Evolutionary conservation across 1,284 basidiomycete genomes (phyloP), one percentile per base, ranked within the genome.

Genomic region (Hymenochaete sp.): DNA sequence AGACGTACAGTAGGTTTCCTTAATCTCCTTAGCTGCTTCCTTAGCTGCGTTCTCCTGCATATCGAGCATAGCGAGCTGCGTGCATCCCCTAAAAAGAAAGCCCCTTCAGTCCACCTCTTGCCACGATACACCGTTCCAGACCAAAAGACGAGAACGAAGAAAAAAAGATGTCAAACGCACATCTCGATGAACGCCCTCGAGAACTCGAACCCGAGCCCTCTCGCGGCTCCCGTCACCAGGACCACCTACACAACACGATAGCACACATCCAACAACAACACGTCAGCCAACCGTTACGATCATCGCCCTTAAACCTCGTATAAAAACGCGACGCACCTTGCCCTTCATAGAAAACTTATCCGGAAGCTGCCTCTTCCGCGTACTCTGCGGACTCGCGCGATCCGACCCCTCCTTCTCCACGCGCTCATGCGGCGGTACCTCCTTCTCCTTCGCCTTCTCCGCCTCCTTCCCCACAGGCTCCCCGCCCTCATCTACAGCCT

Each of bases 171-270:
- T 11, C 11, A 22, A 19, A 73, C 79, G 57, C 61, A 90, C 73
- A 87, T 88, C 65, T 88, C 81, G 54, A 93, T 61, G 62, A 97
- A 91, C 4, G 91, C 91, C 42, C 82, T 77, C 57, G 88, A 91
- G 62, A 96, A 91, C 62, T 91, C 81, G 57, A 86, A 77, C 11
- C 92, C 92, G 28, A 96, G 68, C 9, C 93, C 93, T 56, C 88
- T 75, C 11, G 91, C 93, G 44, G 84, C 95, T 42, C 93, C 93
- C 13, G 93, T 98, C 44, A 98, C 80, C 54, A 95, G 69, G 66
- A 88, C 92, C 38, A 93, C 83, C 69, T 85, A n/a, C 13, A n/a
- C 14, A n/a, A n/a, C 28, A 31, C 9, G 14, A 31, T 31, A 31
- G 9, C 14, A 10, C 14, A 31, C 14, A 31, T 10, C 9, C 9